Evolutionary conservation across 1,139 yeast genomes (phyloP), one percentile per base, ranked within the genome.

Genomic region (Geotrichum cucujoidarum): DNA sequence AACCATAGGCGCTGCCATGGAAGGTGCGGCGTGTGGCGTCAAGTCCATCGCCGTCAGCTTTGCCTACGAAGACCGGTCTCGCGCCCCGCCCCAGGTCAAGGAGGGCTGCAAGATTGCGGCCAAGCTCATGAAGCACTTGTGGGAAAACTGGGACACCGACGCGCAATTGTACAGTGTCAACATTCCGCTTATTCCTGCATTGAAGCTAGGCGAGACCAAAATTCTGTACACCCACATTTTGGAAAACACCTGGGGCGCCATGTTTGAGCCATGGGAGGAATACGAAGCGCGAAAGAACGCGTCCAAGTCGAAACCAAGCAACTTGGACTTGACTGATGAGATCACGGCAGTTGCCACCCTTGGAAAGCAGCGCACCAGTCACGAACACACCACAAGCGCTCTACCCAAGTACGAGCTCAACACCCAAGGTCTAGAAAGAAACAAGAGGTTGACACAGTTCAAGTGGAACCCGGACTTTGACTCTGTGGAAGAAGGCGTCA

Each of bases 1-100:
- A 14, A 92, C 98, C 1, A 85, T 92, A 24, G 98, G 98, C 21
- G 97, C 96, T 1, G 95, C 97, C 0, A 80, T 90, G 89, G 98
- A 92, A 67, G 95, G 92, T 0, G 87, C 85, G 1, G 78, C 92
- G 40, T 81, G 87, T 53, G 90, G 89, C 1, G 76, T 76, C 31
- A 81, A 75, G 58, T 71, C 95, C 2, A 74, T 92, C 53, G 97
- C 95, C 1, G 61, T 92, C 41, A 85, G 95, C 36, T 92, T 80
- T 72, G 92, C 95, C 7, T 90, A 83, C 62, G 75, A 71, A 47
- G 67, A 72, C 40, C 69, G 76, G 47, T 66, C 72, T 33, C 86
- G 83, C 52, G 74, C 79, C 45, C 74, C 72, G 33, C 66, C 67
- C 5, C 71, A 78, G 16, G 69, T 89, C 51, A 69, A 71, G 32